Evolutionary conservation across 1,284 basidiomycete species (phyloP).

Genomic region (Leccinum subrobustum): DNA sequence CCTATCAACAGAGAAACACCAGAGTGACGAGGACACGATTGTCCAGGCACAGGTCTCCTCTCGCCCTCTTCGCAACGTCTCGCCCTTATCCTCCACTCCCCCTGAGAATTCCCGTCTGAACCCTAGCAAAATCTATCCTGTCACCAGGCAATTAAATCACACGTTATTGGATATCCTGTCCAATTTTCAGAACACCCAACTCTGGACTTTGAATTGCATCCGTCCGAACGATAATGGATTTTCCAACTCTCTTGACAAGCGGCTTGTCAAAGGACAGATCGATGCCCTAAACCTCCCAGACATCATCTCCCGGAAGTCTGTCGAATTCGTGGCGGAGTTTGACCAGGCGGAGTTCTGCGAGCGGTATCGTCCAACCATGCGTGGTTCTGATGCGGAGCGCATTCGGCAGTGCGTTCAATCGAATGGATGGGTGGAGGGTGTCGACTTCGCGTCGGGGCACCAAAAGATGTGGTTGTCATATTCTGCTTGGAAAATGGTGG

Average conservation of each 20-base stretch:
- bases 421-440: conserved; percentile 74
- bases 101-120: conserved; percentile 55
- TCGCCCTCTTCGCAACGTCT: conserved; percentile 57
- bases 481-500: conserved; percentile 80
- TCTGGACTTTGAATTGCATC: conserved; percentile 84
- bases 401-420: conserved; percentile 70
- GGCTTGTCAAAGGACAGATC: conserved; percentile 81
- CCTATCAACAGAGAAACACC: conserved; percentile 81
- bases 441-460: conserved; percentile 72
- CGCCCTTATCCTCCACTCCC: conserved; percentile 42
- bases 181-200: conserved; percentile 59
- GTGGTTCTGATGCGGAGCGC: conserved; percentile 64
- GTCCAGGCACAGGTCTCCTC: conserved; percentile 93
- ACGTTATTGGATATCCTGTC: conserved; percentile 70
- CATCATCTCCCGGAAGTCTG: conserved; percentile 58
- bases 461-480: conserved; percentile 77
- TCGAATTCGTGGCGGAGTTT: conserved; percentile 71
- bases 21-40: conserved; percentile 77
- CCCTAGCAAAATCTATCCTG: conserved; percentile 73
- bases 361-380: conserved; percentile 75
- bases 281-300: conserved; percentile 74
- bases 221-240: conserved; percentile 89
- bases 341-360: conserved; percentile 70
- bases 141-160: conserved; percentile 82
- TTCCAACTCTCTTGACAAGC: conserved; percentile 86